Conservation (phyloP, 805 yeast species). For the Candida adriatica region DNA sequence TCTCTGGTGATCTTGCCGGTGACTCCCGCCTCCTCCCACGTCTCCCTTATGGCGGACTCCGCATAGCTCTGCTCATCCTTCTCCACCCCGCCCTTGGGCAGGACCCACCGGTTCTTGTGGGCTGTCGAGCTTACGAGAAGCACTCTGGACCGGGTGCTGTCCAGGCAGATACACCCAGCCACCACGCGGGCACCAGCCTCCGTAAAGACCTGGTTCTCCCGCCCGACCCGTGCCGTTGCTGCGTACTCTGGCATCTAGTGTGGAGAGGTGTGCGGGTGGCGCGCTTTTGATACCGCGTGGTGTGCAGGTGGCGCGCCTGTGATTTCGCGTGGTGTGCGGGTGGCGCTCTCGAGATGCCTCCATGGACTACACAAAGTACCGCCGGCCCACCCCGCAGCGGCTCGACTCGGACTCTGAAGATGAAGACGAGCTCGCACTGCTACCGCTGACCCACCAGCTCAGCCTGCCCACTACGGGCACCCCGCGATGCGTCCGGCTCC, state of each 20-base stretch:
- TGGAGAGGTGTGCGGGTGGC: neutral
- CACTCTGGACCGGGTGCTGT: slow-evolving; percentile 49
- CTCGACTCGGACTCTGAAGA: slow-evolving; percentile 2
- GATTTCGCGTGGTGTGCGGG: neutral
- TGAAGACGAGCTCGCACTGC: slow-evolving; percentile 23
- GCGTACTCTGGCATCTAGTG: slow-evolving; percentile 5
- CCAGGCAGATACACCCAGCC: slow-evolving; percentile 84
- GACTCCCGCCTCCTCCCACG: slow-evolving; percentile 98
- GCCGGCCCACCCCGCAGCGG: neutral
- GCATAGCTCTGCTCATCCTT: slow-evolving; percentile 50
- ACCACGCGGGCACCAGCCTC: slow-evolving; percentile 75
- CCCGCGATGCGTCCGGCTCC: too few species aligned
- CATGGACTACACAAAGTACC: neutral
- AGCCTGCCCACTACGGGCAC: slow-evolving; percentile 17
- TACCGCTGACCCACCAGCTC: slow-evolving; percentile 32
- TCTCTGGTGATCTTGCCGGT: slow-evolving; percentile 50
- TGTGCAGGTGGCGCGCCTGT: neutral
- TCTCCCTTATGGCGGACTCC: slow-evolving; percentile 68
- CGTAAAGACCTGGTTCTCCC: slow-evolving; percentile 39
- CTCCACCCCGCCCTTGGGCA: slow-evolving; percentile 97
- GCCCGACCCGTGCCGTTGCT: slow-evolving; percentile 13
- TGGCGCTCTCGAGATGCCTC: neutral
- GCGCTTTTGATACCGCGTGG: neutral
- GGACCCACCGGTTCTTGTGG: slow-evolving; percentile 67
- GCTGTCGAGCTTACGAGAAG: slow-evolving; percentile 74